A percentile compares a stretch with the other conserved stretches of the same genome.
phyloP scores from a whole-genome alignment of 495 filamentous ascomycete species.

The Podospora didyma region DNA sequence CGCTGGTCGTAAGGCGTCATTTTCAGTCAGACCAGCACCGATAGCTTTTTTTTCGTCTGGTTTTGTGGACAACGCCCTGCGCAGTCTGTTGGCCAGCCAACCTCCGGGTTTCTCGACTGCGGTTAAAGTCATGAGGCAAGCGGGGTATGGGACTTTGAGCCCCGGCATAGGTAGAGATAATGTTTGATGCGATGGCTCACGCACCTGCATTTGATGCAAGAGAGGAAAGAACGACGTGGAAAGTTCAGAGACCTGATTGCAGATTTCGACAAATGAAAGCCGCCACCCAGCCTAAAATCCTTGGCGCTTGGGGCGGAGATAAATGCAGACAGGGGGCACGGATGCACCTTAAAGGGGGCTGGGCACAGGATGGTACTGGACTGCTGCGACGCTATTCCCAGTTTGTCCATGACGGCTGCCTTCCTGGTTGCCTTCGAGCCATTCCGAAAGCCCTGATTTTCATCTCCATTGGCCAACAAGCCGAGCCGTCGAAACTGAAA shows the following conservation, averaged over 20 bases:
- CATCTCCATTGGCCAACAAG: background rate
- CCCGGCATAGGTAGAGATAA: background rate
- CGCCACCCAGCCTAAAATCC: too few species aligned
- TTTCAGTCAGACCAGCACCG: background rate
- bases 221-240: background rate
- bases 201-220: background rate
- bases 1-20: background rate
- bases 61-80: background rate
- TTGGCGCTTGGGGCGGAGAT: too few species aligned
- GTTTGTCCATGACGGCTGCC: too few species aligned
- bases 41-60: background rate
- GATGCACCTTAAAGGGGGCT: too few species aligned
- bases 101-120: background rate
- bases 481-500: background rate
- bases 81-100: background rate
- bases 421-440: background rate
- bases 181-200: too few species aligned
- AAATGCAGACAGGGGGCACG: too few species aligned
- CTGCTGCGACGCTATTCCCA: too few species aligned
- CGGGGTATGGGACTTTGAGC: background rate
- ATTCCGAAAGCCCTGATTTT: background rate
- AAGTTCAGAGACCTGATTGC: too few species aligned
- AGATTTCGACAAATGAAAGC: too few species aligned
- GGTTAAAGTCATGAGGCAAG: background rate
- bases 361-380: too few species aligned